Percentiles rank a stretch among this genome's conserved stretches.
phyloP scores from a whole-genome alignment of 2,329 filamentous ascomycete species.

The Ascochyta rabiei region DNA sequence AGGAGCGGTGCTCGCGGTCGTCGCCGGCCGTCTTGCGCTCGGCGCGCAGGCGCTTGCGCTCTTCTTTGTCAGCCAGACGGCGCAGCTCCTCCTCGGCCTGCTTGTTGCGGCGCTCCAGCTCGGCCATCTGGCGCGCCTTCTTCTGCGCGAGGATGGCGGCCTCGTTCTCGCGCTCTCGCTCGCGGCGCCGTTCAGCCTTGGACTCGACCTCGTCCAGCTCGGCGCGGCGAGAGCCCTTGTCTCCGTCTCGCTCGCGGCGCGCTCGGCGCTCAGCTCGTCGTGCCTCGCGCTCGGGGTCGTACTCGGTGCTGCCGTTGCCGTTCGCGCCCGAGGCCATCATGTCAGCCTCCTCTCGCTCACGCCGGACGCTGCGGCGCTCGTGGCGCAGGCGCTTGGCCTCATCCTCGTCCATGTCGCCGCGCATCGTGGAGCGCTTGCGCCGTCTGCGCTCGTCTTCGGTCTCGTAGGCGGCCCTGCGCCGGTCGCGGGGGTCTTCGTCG shows the following conservation, averaged over 20 bases:
- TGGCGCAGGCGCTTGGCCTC: slow-evolving; percentile 46
- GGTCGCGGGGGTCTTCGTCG: slow-evolving; percentile 41
- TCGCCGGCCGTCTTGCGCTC: slow-evolving; percentile 42
- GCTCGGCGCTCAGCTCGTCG: slow-evolving; percentile 44
- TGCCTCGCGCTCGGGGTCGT: slow-evolving; percentile 47
- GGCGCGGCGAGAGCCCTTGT: slow-evolving; percentile 42
- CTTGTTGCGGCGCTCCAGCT: slow-evolving; percentile 47
- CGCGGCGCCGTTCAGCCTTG: slow-evolving; percentile 46
- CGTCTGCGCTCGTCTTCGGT: slow-evolving; percentile 47
- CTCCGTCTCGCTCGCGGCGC: slow-evolving; percentile 39
- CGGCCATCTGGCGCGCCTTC: slow-evolving; percentile 46
- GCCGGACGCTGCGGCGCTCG: slow-evolving; percentile 44
- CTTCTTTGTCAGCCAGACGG: slow-evolving; percentile 49
- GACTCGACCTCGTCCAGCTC: slow-evolving; percentile 46
- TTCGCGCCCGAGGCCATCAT: slow-evolving; percentile 34
- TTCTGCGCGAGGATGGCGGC: slow-evolving; percentile 42
- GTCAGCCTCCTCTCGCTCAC: slow-evolving; percentile 35
- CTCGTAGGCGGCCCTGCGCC: slow-evolving; percentile 42
- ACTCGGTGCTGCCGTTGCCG: slow-evolving; percentile 39
- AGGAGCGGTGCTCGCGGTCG: slow-evolving; percentile 41
- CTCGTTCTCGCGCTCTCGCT: slow-evolving; percentile 46
- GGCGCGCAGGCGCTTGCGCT: slow-evolving; percentile 39
- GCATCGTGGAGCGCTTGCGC: slow-evolving; percentile 46
- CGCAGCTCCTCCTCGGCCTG: slow-evolving; percentile 48
- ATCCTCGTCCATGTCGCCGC: slow-evolving; percentile 43